phyloP scores from a whole-genome alignment of 805 yeast species.

The Candida tammaniensis region DNA sequence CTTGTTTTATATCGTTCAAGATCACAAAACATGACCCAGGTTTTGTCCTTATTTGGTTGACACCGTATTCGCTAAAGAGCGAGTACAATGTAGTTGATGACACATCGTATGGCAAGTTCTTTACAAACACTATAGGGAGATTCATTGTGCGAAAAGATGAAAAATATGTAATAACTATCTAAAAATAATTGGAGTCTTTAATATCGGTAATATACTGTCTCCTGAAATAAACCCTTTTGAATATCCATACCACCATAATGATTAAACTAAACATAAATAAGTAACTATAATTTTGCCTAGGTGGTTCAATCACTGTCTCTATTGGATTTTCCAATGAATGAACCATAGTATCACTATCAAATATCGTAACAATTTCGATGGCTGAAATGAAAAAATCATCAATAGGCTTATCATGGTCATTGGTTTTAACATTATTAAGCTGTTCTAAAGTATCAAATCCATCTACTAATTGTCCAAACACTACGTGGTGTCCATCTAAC shows the following conservation, averaged over 20 bases:
- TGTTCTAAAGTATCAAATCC: conserved; percentile 79
- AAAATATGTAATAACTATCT: neutral
- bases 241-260: conserved; percentile 8
- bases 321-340: conserved; percentile 10
- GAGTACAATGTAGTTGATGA: conserved; percentile 46
- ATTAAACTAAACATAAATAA: conserved; percentile 8
- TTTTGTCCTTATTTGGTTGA: conserved; percentile 49
- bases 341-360: conserved; percentile 9
- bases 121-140: conserved; percentile 49
- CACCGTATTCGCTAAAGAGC: conserved; percentile 54
- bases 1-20: conserved; percentile 46
- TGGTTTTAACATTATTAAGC: conserved; percentile 13
- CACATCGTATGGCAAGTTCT: conserved; percentile 55
- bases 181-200: conserved; percentile 21
- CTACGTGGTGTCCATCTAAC: conserved; percentile 91
- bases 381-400: conserved; percentile 16
- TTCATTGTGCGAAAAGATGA: conserved; percentile 12
- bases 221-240: conserved; percentile 18
- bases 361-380: conserved; percentile 10
- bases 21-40: conserved; percentile 45
- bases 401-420: conserved; percentile 17
- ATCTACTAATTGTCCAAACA: conserved; percentile 86
- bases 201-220: conserved; percentile 23
- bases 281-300: conserved; percentile 9
- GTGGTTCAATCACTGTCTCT: conserved; percentile 12